A percentile compares a stretch with the other conserved stretches of the same genome.
Evolutionary conservation across 2,329 filamentous ascomycete genomes (phyloP).

Genomic region (Sporothrix schenckii): DNA sequence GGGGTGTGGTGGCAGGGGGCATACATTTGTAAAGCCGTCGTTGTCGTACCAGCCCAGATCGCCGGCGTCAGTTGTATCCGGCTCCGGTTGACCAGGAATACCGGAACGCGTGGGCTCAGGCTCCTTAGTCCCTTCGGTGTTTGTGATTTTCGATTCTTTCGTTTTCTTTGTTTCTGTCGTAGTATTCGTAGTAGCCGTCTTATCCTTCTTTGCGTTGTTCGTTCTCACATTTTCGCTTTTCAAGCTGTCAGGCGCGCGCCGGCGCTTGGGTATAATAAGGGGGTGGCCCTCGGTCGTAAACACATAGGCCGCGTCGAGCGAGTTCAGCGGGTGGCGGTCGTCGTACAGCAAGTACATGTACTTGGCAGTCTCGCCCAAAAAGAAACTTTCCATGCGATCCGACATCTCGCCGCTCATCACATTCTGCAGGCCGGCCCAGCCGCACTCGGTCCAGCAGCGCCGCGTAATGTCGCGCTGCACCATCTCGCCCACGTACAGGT

Average conservation of each 20-base stretch:
- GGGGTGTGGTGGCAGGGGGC: slow-evolving; percentile 63
- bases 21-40: slow-evolving; percentile 60
- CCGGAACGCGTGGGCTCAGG: background rate
- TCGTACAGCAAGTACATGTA: slow-evolving; percentile 94
- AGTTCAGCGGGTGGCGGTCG: slow-evolving; percentile 81
- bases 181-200: background rate
- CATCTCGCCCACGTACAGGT: slow-evolving; percentile 95
- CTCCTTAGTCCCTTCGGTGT: background rate
- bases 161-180: background rate
- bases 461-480: slow-evolving; percentile 82
- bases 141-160: background rate
- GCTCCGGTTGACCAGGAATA: slow-evolving; percentile 10
- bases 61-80: slow-evolving; percentile 42
- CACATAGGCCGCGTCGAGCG: slow-evolving; percentile 81
- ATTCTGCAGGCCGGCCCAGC: slow-evolving; percentile 88
- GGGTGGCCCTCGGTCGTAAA: slow-evolving; percentile 97
- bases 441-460: slow-evolving; percentile 86
- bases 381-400: slow-evolving; percentile 99
- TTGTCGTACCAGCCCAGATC: slow-evolving; percentile 44
- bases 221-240: slow-evolving; percentile 22
- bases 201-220: background rate
- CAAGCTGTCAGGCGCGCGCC: slow-evolving; percentile 28
- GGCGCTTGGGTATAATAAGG: slow-evolving; percentile 69
- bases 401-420: slow-evolving; percentile 80
- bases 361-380: slow-evolving; percentile 93